Conservation (phyloP, 2,329 filamentous ascomycete genomes). For the Emmonsiellopsis sp. region DNA sequence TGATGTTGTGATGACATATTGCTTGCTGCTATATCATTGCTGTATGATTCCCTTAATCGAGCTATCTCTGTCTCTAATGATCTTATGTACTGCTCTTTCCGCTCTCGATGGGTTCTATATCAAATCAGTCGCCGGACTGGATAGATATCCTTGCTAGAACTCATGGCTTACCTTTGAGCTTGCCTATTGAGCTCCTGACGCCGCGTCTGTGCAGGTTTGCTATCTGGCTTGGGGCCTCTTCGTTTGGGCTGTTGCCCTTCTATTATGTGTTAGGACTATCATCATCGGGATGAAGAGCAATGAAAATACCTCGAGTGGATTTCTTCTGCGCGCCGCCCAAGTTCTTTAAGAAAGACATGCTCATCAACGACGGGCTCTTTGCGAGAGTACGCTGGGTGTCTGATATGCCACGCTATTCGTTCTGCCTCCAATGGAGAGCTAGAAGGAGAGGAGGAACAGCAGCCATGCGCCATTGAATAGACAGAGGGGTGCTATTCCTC, state of each 20-base stretch:
- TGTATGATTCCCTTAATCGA: conserved; percentile 63
- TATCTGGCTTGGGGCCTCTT: conserved; percentile 90
- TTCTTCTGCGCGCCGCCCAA: conserved; percentile 57
- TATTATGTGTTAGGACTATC: conserved; percentile 20
- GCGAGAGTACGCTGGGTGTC: background rate
- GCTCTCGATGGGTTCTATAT: conserved; percentile 80
- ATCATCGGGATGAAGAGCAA: background rate
- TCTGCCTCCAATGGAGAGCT: background rate
- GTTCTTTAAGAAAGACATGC: conserved; percentile 56
- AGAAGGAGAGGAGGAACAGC: background rate
- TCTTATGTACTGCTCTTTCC: conserved; percentile 94
- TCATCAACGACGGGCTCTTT: conserved; percentile 26
- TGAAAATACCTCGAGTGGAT: conserved; percentile 57
- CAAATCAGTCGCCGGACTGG: conserved; percentile 11
- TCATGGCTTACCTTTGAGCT: conserved; percentile 68
- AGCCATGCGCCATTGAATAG: background rate
- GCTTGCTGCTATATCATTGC: conserved; percentile 57
- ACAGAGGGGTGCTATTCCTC: background rate
- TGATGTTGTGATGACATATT: conserved; percentile 46
- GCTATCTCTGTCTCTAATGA: conserved; percentile 85
- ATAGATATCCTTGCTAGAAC: background rate
- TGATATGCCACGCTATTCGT: background rate
- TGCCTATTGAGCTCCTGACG: conserved; percentile 92
- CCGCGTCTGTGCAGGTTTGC: conserved; percentile 83
- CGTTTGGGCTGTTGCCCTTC: conserved; percentile 83